Evolutionary conservation across 805 yeast species (phyloP), one percentile per base, ranked within the genome.

Genomic region (Candida adriatica): DNA sequence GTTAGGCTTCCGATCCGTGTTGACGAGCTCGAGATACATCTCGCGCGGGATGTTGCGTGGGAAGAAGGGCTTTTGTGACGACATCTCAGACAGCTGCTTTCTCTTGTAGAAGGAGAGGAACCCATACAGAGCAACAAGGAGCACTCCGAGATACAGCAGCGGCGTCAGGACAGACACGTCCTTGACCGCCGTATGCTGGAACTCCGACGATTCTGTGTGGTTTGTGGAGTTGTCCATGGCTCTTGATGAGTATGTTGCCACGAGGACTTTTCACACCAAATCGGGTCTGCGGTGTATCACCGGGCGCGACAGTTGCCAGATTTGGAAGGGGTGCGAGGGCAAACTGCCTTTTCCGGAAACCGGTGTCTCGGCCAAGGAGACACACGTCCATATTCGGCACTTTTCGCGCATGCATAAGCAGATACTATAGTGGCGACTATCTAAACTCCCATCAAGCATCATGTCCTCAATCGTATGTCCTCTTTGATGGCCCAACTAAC

Each of bases 71-170:
- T 71, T 73, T 43, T 81, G 69, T 26, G 68, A 61, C 11, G 74
- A 62, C 36, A 83, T 60, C 40, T 73, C 69, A 33, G 62, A 55
- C 21, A 62, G 45, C 29, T 55, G 56, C 42, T 73, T 72, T 49
- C 71, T 71, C 46, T 90, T 71, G 55, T 87, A 83, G 33, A 68
- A 62, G 26, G 76, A 66, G 14, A 94, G 75, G 53, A 88, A 88
- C 6, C 76, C 59, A 19, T 76, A 60, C 37, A 88, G 66, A 2
- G 88, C 74, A 3, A 81, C 51, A 26, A 85, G 52, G 40, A 88
- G 56, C 18, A 86, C 70, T 4, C 70, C 76, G 34, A 85, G 77
- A 54, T 88, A 88, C 24, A 82, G 58, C 31, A 88, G 51, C 14
- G 96, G 95, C 6, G 92, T 82, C 48, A 64, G 66, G 17, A 78